These are phyloP conservation scores for Noccaea caerulescens DNA, from an alignment of 345 rosid species.

Conservation along the genomic window DNA sequence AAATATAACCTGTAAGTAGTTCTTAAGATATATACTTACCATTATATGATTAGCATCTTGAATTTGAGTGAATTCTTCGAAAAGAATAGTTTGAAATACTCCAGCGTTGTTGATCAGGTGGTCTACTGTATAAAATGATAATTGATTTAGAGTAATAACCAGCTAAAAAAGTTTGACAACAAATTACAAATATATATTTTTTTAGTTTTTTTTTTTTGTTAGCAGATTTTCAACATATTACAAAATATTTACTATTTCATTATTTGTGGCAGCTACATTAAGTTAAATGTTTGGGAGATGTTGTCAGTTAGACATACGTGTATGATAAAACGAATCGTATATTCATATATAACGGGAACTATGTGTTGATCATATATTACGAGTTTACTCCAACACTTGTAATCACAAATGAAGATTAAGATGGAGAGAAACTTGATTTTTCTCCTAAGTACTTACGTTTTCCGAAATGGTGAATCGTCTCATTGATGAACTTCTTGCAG, in stretches of 20 bases:
- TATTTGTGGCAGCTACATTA: not conserved
- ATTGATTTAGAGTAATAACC: not conserved
- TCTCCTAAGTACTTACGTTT: constrained; percentile 31
- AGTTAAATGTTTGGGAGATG: not conserved
- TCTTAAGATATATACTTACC: constrained; percentile 8
- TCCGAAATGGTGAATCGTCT: constrained; percentile 37
- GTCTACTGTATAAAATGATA: constrained; percentile 32
- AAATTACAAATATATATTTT: too few species aligned
- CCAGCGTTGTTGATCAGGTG: constrained; percentile 49
- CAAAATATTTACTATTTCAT: not conserved
- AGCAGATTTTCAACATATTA: too few species aligned
- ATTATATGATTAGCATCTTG: constrained; percentile 16
- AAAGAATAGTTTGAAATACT: not conserved
- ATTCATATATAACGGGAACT: not conserved
- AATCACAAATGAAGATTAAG: not conserved
- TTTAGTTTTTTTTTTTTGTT: too few species aligned
- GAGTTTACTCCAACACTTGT: not conserved
- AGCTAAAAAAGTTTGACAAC: not conserved
- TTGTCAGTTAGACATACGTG: too few species aligned
- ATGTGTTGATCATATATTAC: not conserved
- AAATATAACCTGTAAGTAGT: not conserved
- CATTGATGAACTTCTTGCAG: constrained; percentile 41
- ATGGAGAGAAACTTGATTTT: not conserved
- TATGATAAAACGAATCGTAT: too few species aligned
- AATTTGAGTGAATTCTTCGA: constrained; percentile 38